phyloP scores from a whole-genome alignment of 495 filamentous ascomycete species.

The Neurospora sp. region DNA sequence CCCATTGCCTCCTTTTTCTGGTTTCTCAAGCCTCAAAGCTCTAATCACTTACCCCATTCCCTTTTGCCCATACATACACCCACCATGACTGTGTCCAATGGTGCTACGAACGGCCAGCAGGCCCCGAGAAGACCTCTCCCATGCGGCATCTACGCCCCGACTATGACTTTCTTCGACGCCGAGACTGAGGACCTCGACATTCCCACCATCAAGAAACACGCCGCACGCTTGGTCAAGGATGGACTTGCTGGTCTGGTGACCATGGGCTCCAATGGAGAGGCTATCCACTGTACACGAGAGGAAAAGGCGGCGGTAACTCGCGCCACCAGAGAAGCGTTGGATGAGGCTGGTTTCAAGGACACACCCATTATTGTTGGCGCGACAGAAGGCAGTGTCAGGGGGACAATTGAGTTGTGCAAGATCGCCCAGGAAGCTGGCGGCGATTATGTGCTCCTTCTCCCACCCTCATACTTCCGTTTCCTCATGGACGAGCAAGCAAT shows the following conservation, averaged over 20 bases:
- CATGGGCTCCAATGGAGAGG: constrained; percentile 88
- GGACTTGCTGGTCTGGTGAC: constrained; percentile 77
- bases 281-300: constrained; percentile 65
- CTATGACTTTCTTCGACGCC: constrained; percentile 82
- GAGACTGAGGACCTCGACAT: constrained; percentile 77
- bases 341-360: constrained; percentile 65
- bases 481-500: constrained; percentile 71
- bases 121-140: constrained; percentile 53
- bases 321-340: constrained; percentile 73
- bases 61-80: not conserved
- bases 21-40: constrained; percentile 8
- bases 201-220: constrained; percentile 66
- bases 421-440: constrained; percentile 60
- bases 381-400: constrained; percentile 66
- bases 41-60: not conserved
- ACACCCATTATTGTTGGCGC: constrained; percentile 75
- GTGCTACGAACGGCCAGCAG: constrained; percentile 27
- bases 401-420: constrained; percentile 64
- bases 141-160: constrained; percentile 80
- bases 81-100: constrained; percentile 30
- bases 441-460: constrained; percentile 69
- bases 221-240: constrained; percentile 67
- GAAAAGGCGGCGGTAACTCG: constrained; percentile 69
- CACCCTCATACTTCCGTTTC: constrained; percentile 74
- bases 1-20: not conserved